Evolutionary conservation across 495 filamentous ascomycete genomes (phyloP), one percentile per base, ranked within the genome.

Genomic region (Penicillium samsonianum): DNA sequence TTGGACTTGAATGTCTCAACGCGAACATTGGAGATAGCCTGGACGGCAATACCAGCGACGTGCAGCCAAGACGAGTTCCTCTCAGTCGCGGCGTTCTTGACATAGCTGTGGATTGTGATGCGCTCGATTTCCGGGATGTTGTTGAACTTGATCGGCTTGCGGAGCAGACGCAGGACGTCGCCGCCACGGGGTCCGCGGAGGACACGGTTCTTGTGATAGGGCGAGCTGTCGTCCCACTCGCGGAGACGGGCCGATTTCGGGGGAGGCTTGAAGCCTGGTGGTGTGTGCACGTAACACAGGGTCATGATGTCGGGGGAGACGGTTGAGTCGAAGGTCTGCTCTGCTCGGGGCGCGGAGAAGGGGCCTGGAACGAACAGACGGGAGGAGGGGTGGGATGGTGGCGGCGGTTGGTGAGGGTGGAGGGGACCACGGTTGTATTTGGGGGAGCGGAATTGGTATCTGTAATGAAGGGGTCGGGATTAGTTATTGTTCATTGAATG

Each of bases 351-450:
- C 23, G 89, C 77, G 71, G 86, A 87, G 81, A 98, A 98, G 8
- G 94, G 94, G 5, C 95, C 95, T 1, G 94, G 94, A n/a, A 88
- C 78, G 77, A 91, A 98, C 50, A 88, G 75, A 68, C 94, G 87
- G 57, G 94, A 96, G 53, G 87, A 80, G 11, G 94, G 92, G 62
- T 92, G 87, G 35, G 94, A 94, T 43, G 87, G 80, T 11, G 85
- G 81, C 5, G 90, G 94, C 14, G 90, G 91, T 72, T 95, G 90
- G 68, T 96, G 85, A 42, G 94, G 95, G 68, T 97, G 91, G 37
- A 98, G 81, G 46, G 92, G 92, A 53, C 94, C 94, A 69, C 94
- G 89, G 73, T 96, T 83, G 81, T 90, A 98, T 72, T 92, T 90
- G 40, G 95, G 95, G 40, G 94, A 84, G 43, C 90, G 90, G 74